A percentile compares a stretch with the other conserved stretches of the same genome.
phyloP scores from a whole-genome alignment of 805 yeast species.

The Huiozyma naganishii region DNA sequence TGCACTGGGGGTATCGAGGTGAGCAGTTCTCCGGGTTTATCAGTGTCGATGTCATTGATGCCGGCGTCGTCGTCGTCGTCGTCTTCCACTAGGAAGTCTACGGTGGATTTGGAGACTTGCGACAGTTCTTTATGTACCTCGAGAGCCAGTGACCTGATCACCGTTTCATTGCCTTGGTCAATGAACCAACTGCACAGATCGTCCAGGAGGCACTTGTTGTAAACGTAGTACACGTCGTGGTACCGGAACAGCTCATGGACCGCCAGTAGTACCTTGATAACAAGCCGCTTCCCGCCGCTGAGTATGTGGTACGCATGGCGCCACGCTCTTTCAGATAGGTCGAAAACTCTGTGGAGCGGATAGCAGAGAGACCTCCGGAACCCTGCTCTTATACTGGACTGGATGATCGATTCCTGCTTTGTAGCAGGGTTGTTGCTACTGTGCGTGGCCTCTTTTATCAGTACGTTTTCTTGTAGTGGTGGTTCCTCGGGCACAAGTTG shows the following conservation, averaged over 20 bases:
- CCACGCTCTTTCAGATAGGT: constrained; percentile 54
- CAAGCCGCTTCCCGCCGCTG: constrained; percentile 55
- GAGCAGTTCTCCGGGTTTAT: constrained; percentile 19
- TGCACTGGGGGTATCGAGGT: constrained; percentile 36
- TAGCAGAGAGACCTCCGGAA: constrained; percentile 64
- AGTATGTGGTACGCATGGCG: constrained; percentile 57
- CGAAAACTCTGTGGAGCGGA: constrained; percentile 70
- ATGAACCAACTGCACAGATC: constrained; percentile 72
- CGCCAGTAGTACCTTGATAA: constrained; percentile 49
- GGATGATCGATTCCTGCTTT: constrained; percentile 27
- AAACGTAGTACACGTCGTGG: constrained; percentile 78
- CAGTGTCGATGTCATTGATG: constrained; percentile 45
- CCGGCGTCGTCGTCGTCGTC: constrained; percentile 28
- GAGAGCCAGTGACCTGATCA: constrained; percentile 52
- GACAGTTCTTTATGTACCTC: constrained; percentile 41
- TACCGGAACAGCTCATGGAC: constrained; percentile 64
- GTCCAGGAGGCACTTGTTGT: constrained; percentile 64
- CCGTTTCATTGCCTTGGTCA: constrained; percentile 44
- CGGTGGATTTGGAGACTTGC: constrained; percentile 29
- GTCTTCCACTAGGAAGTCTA: constrained; percentile 35
- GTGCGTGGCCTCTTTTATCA: neutral
- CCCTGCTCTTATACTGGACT: constrained; percentile 47
- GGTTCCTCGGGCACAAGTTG: constrained; percentile 32
- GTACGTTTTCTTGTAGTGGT: constrained; percentile 6
- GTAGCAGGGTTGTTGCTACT: neutral